Evolutionary conservation across 2,329 filamentous ascomycete species (phyloP), one percentile per base, ranked within the genome.

Genomic region (Teratosphaeria gauchensis): DNA sequence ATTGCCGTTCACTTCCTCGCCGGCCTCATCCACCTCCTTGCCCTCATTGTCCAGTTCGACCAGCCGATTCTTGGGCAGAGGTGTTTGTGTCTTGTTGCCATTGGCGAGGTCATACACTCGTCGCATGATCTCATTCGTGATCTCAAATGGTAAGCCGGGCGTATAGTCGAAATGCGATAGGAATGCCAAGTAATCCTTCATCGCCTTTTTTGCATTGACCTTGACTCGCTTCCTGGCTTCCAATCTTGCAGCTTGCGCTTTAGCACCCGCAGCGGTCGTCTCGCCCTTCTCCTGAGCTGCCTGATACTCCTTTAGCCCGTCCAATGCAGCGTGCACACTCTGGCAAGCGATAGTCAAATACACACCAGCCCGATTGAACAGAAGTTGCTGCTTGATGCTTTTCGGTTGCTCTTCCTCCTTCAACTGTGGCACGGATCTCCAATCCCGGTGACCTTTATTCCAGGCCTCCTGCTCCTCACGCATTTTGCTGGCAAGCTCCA

Each of bases 131-230:
- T 81, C 79, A 57, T 84, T 81, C 19, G 80, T 81, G 30, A 84
- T 74, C 52, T 84, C 80, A 52, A 82, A 73, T 7, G 86, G 82
- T 51, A 89, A 72, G 54, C 88, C 82, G 0, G 89, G 88, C 0
- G 89, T 88, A 73, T 94, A 94, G 66, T 94, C 87, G 62, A 94
- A 85, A 60, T 85, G 78, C 0, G 84, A 83, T 46, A 95, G 76
- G 68, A 89, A 94, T 24, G 82, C 77, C 65, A 85, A 77, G 69
- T 88, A 91, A 73, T 94, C 89, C 60, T 86, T 82, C 24, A 94
- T 74, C 0, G 89, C 89, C 58, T 85, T 82, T 72, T 89, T 92
- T 3, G 89, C 89, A 72, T 87, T 85, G 0, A 80, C 79, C 65
- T 89, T 88, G 64, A 92, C 86, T 30, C 81, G 74, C 71, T 88